A percentile compares a stretch with the other conserved stretches of the same genome.
These are phyloP conservation scores for Deuterostichococcus epilithicus DNA, from an alignment of 139 green algal genomes.

Conservation along the genomic window DNA sequence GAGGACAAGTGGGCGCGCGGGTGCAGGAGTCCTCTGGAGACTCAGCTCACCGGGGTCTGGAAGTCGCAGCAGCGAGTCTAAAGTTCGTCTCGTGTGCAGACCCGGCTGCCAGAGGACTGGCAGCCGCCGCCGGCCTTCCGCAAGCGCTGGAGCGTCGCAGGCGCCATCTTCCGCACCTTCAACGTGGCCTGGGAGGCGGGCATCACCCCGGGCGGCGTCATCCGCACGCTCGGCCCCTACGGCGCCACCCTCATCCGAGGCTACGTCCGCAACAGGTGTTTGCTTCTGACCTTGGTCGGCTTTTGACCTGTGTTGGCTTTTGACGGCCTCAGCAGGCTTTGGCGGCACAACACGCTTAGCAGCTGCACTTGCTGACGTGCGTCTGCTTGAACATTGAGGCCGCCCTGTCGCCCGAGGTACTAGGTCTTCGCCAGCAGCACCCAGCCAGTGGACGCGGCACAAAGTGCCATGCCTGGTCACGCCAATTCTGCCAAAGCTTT, in stretches of 20 bases:
- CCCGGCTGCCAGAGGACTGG: conserved; percentile 55
- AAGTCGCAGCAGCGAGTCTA: no score
- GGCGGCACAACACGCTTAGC: neutral
- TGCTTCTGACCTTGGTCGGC: conserved; percentile 3
- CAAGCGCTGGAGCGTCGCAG: conserved; percentile 31
- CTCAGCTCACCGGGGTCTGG: no score
- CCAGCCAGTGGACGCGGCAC: no score
- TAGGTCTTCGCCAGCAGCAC: no score
- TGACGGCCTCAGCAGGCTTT: neutral
- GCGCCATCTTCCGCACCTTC: conserved; percentile 34
- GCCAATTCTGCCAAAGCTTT: no score
- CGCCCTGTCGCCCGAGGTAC: no score
- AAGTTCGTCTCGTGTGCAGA: conserved; percentile 17
- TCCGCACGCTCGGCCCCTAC: conserved; percentile 67
- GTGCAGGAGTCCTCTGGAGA: no score
- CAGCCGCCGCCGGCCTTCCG: conserved; percentile 29
- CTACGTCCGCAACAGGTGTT: conserved; percentile 32
- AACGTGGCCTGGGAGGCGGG: conserved; percentile 54
- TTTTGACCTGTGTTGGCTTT: no score
- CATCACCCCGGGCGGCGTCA: conserved; percentile 67
- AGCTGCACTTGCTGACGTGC: no score
- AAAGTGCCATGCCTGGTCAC: no score
- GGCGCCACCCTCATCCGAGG: conserved; percentile 45
- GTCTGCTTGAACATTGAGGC: no score
- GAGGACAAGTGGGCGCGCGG: no score